phyloP scores from a whole-genome alignment of 192 early-diverging fungal species.

The Coemansia sp. region DNA sequence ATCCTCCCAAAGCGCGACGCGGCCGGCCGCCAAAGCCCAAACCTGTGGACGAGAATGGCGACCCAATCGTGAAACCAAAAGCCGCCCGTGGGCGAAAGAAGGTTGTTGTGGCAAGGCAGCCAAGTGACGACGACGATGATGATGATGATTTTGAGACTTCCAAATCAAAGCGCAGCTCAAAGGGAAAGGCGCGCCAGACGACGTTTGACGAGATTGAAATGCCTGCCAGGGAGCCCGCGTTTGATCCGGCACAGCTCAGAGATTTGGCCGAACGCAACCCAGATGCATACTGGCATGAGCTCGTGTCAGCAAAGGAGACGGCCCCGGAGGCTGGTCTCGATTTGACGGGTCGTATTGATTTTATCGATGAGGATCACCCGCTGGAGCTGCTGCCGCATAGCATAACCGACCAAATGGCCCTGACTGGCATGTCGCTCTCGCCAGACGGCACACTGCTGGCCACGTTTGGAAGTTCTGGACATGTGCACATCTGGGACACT shows the following conservation, averaged over 20 bases:
- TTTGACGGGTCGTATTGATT: conserved; percentile 31
- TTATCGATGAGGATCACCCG: conserved; percentile 68
- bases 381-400: conserved; percentile 62
- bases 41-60: conserved; percentile 2
- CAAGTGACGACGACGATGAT: conserved; percentile 22
- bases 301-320: not conserved
- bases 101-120: not conserved
- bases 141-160: conserved; percentile 13
- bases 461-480: conserved; percentile 79
- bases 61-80: conserved; percentile 23
- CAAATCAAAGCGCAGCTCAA: conserved; percentile 19
- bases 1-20: conserved; percentile 31
- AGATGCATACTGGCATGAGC: conserved; percentile 42
- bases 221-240: conserved; percentile 20
- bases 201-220: conserved; percentile 44
- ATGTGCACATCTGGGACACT: conserved; percentile 77
- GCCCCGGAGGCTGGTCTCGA: not conserved
- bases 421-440: conserved; percentile 82
- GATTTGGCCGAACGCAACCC: conserved; percentile 59
- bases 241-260: conserved; percentile 55
- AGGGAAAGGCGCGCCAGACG: conserved; percentile 45
- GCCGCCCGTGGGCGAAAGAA: conserved; percentile 42
- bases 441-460: conserved; percentile 81
- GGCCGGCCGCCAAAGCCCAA: conserved; percentile 36
- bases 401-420: conserved; percentile 75